A percentile compares a stretch with the other conserved stretches of the same genome.
phyloP scores from a whole-genome alignment of 257 asterid species.

The Jacaranda copaia region DNA sequence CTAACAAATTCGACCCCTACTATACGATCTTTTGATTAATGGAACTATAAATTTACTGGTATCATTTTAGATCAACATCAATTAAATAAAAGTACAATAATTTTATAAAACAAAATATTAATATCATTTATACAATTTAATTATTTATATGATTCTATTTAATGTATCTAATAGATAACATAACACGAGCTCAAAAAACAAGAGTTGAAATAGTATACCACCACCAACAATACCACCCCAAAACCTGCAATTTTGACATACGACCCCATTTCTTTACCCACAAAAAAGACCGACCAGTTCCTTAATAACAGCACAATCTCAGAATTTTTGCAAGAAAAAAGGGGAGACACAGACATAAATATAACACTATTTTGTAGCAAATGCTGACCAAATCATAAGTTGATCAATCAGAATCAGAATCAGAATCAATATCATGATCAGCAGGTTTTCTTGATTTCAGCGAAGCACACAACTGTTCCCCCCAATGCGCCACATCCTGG shows the following conservation, averaged over 20 bases:
- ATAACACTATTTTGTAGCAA: neutral
- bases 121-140: no score
- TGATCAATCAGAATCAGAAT: conserved; percentile 35
- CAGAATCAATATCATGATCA: conserved; percentile 20
- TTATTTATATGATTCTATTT: no score
- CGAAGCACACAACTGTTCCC: conserved; percentile 44
- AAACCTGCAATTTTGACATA: conserved; percentile 26
- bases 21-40: no score
- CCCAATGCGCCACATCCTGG: conserved; percentile 44
- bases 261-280: conserved; percentile 23
- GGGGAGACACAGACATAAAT: conserved; percentile 22
- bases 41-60: no score
- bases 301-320: conserved; percentile 49
- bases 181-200: neutral
- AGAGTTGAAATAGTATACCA: neutral
- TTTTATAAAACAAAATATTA: no score
- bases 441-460: conserved; percentile 50
- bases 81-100: no score
- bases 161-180: no score
- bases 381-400: conserved; percentile 25
- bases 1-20: no score
- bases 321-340: conserved; percentile 35
- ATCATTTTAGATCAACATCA: no score
- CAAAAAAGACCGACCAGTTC: conserved; percentile 45
- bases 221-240: conserved; percentile 17